Evolutionary conservation across 2,329 filamentous ascomycete species (phyloP).

Genomic region (Colletotrichum sp.): DNA sequence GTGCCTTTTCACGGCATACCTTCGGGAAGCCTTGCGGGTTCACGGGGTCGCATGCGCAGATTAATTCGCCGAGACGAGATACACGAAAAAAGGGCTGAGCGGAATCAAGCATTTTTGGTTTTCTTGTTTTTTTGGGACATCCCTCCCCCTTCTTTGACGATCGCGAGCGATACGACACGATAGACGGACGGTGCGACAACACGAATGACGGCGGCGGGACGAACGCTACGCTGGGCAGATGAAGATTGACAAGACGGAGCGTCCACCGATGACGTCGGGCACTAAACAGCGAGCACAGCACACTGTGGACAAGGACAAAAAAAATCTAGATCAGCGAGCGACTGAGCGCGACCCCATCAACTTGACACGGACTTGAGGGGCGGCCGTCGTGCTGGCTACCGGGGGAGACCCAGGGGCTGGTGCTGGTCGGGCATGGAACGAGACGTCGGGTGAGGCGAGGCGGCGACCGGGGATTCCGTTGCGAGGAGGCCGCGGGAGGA

Average conservation of each 20-base stretch:
- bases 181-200: neutral
- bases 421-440: neutral
- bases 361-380: slow-evolving; percentile 14
- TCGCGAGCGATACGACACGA: neutral
- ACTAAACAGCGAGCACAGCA: neutral
- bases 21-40: too few species aligned
- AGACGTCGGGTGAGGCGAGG: neutral
- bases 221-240: neutral
- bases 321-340: slow-evolving; percentile 1
- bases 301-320: neutral
- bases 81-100: neutral
- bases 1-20: neutral
- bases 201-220: neutral
- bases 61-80: neutral
- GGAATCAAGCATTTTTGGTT: neutral
- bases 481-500: neutral
- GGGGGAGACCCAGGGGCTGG: neutral
- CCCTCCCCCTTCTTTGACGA: neutral
- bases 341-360: slow-evolving; percentile 9
- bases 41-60: neutral
- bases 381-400: neutral
- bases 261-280: slow-evolving; percentile 11
- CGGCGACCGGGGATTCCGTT: neutral
- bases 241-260: neutral
- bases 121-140: neutral